Evolutionary conservation across 768 basidiomycete genomes (phyloP).

Genomic region (Collybia nuda): DNA sequence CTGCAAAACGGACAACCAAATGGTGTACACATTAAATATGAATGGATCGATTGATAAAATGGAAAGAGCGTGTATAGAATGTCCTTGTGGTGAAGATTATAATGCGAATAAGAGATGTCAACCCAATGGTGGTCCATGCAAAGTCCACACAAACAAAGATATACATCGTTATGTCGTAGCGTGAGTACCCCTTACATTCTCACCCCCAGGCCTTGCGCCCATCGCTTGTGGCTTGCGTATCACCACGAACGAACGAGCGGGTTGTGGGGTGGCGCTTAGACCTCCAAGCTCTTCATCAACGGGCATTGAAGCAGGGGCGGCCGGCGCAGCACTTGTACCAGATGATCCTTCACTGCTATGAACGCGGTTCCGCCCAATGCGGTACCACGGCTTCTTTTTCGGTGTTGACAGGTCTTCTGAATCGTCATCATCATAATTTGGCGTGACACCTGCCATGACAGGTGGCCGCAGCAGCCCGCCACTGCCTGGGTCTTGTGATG

Average conservation of each 20-base stretch:
- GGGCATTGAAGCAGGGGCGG: constrained; percentile 17
- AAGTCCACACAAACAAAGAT: constrained; percentile 6
- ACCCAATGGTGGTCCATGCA: background rate
- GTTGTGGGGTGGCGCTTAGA: constrained; percentile 30
- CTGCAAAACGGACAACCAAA: background rate
- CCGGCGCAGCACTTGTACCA: constrained; percentile 21
- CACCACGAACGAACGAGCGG: constrained; percentile 65
- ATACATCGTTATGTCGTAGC: constrained; percentile 11
- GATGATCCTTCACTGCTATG: constrained; percentile 55
- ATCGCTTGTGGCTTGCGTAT: constrained; percentile 57
- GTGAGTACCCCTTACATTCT: constrained; percentile 4
- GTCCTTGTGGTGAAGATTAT: background rate
- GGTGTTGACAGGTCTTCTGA: constrained; percentile 39
- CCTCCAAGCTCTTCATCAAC: constrained; percentile 36
- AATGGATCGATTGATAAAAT: background rate
- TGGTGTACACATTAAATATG: constrained; percentile 5
- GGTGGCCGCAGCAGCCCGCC: constrained; percentile 19
- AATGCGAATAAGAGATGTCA: background rate
- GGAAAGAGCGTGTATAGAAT: background rate
- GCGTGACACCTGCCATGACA: constrained; percentile 13
- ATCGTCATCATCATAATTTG: constrained; percentile 41
- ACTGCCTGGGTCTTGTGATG: constrained; percentile 18
- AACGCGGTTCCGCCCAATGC: constrained; percentile 55
- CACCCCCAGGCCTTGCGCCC: constrained; percentile 12
- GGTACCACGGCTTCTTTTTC: constrained; percentile 74